Evolutionary conservation across 1,284 basidiomycete genomes (phyloP), one percentile per base, ranked within the genome.

Genomic region (Waitea zeae): DNA sequence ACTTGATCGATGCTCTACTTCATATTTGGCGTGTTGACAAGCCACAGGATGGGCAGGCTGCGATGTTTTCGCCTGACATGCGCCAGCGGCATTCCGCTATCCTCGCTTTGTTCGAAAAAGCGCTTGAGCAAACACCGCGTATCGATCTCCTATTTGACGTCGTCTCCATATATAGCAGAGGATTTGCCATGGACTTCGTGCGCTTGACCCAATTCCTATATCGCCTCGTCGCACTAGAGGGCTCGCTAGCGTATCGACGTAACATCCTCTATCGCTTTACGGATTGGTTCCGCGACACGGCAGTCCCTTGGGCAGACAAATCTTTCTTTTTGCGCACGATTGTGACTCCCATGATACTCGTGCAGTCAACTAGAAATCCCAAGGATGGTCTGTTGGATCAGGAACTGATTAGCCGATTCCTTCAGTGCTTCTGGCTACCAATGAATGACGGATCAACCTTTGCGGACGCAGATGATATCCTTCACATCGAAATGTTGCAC

Each of bases 91-190:
- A 86, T 41, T 60, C 65, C 13, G 56, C 83, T 35, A 68, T 87
- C 44, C 57, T 87, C 30, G 65, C 71, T 17, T 76, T 93, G 45
- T 88, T 92, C 56, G 75, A 74, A 47, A 70, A 72, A 42, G 71
- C 74, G 0, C 54, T 82, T 35, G 62, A 81, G 45, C 63, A 72
- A 36, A 61, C 61, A 19, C 72, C 75, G 27, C 78, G 86, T 31
- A 72, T 93, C 36, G 87, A 96, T 46, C 61, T 96, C 2, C 61
- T 97, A 26, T 90, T 96, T 51, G 88, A 95, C 38, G 61, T 97
- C 28, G 73, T 88, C 33, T 73, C 79, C 22, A 62, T 90, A 28
- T 96, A 83, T 58, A 78, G 81, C 20, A 78, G 82, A 42, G 71
- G 77, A 40, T 66, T 83, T 11, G 76, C 84, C 3, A 73, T 92